A percentile compares a stretch with the other conserved stretches of the same genome.
phyloP scores from a whole-genome alignment of 305 asterid species.

The Fraxinus platypoda region DNA sequence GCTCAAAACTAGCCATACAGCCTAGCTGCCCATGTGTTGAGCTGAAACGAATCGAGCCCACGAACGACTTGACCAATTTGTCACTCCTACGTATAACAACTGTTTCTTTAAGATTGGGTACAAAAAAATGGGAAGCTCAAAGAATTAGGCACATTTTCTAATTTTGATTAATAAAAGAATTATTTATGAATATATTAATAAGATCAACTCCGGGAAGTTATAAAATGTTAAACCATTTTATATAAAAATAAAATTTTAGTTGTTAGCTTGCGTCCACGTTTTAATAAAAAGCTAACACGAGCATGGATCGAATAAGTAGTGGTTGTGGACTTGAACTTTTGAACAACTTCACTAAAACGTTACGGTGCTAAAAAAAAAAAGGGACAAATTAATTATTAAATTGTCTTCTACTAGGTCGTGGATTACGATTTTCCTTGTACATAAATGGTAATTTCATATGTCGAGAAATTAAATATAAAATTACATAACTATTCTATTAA shows the following conservation, averaged over 20 bases:
- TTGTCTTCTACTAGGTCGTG: background rate
- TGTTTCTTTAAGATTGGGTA: background rate
- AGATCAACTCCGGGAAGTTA: background rate
- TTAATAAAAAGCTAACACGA: background rate
- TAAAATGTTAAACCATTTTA: background rate
- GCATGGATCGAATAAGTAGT: background rate
- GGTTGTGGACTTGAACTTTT: background rate
- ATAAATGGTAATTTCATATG: background rate
- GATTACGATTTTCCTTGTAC: background rate
- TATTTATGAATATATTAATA: background rate
- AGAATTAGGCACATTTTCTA: background rate
- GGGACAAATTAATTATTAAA: background rate
- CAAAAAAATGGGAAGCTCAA: background rate
- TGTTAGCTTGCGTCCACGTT: background rate
- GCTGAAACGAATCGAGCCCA: too few relatives aligned
- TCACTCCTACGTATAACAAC: background rate
- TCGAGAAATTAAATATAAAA: background rate
- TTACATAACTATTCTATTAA: background rate
- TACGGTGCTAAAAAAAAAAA: background rate
- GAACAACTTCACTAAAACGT: background rate
- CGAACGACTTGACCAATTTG: too few relatives aligned
- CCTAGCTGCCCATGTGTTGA: too few relatives aligned
- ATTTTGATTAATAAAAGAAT: too few relatives aligned
- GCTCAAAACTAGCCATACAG: too few relatives aligned
- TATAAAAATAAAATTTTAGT: background rate